These are phyloP conservation scores for Colletotrichum orchidophilum DNA, from an alignment of 2,329 filamentous ascomycete species.

Conservation along the genomic window DNA sequence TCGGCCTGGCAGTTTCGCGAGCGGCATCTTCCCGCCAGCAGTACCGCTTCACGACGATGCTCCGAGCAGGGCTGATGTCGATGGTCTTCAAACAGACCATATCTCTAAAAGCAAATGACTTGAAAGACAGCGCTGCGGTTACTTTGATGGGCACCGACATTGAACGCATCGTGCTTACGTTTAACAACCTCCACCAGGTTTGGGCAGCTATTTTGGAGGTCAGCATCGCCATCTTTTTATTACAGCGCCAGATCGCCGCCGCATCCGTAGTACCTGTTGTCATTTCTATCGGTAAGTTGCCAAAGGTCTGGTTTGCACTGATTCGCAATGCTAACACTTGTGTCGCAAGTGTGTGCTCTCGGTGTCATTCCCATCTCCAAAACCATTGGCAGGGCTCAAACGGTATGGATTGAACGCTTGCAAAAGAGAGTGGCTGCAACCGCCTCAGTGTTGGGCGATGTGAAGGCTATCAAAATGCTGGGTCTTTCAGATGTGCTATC, in stretches of 20 bases:
- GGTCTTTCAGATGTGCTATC: constrained; percentile 53
- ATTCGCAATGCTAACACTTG: not conserved
- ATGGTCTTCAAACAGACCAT: constrained; percentile 43
- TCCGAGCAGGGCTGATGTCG: constrained; percentile 39
- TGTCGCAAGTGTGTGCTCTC: constrained; percentile 45
- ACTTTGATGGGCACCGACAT: constrained; percentile 50
- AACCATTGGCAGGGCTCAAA: constrained; percentile 43
- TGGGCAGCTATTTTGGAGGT: constrained; percentile 38
- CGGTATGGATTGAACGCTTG: constrained; percentile 58
- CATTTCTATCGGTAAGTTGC: constrained; percentile 52
- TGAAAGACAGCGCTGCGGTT: constrained; percentile 42
- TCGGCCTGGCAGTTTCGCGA: constrained; percentile 43
- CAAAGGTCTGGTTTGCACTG: not conserved
- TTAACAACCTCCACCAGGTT: constrained; percentile 35
- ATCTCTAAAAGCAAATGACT: constrained; percentile 33
- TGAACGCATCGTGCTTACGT: constrained; percentile 41
- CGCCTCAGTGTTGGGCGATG: constrained; percentile 54
- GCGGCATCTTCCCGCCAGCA: constrained; percentile 44
- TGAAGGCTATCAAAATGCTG: constrained; percentile 61
- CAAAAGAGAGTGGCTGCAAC: constrained; percentile 58
- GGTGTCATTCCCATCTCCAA: constrained; percentile 40
- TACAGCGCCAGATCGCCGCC: constrained; percentile 47
- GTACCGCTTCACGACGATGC: constrained; percentile 41
- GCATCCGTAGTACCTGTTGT: constrained; percentile 53
- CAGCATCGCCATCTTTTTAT: constrained; percentile 38